Base-by-base conservation (phyloP, 768 basidiomycete species). In the Tephrocybe rancida region DNA sequence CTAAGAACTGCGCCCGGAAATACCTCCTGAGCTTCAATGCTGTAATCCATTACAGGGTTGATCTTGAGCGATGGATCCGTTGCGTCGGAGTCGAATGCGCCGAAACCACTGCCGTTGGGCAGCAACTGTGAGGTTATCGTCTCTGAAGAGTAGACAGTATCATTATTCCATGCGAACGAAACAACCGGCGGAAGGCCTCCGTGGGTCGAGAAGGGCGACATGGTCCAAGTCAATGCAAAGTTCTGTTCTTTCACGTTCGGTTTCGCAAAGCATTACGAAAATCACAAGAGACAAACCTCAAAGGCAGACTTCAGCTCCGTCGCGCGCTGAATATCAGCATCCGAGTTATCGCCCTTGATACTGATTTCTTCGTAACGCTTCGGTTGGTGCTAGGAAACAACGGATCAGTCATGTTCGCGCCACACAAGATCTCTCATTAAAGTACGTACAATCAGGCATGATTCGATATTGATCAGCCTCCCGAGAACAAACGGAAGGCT, bases 111-210 rank as follows among this genome's bases (percentile, higher is more conserved):
- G 6, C 75, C 75, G 50, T 61, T 57, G 6, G 67, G 61, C 5
- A 69, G 50, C 5, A 76, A 61, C 48, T 76, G 74, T 3, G 69
- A 66, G 7, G 58, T 54, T 9, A 56, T 64, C 3, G 70, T 66
- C 60, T 76, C 75, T 0, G 75, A 61, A 52, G 76, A 74, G 48
- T 72, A 75, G 7, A 78, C 64, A 0, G 54, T 60, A 24, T 73
- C 71, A n/a, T 65, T 55, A 8, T 64, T 52, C 67, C 66, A 74
- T 7, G 29, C 34, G 37, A 74, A 67, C 0, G 67, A 68, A n/a
- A 72, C 63, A 3, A 64, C 64, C 7, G 72, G 55, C 13, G 73
- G 74, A 19, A 73, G 57, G 3, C 64, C 64, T 26, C 69, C 70
- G 37, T 70, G 68, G 8, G 58, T 60, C 0, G 72, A 71, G 52